Evolutionary conservation across 805 yeast genomes (phyloP).

Genomic region (Starmerella etchellsii): DNA sequence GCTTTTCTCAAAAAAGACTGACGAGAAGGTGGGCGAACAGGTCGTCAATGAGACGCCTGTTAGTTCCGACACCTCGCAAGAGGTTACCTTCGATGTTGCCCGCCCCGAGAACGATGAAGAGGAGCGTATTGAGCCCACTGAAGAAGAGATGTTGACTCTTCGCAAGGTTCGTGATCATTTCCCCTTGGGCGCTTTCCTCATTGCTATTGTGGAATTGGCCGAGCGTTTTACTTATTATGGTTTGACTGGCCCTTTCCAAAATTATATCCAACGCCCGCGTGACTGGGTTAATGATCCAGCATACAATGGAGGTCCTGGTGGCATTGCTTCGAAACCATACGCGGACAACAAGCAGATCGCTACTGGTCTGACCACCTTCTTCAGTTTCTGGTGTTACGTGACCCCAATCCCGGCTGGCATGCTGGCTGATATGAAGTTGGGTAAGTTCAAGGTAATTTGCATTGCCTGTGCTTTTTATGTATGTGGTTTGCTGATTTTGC

Average conservation of each 20-base stretch:
- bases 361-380: constrained; percentile 57
- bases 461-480: constrained; percentile 48
- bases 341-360: constrained; percentile 42
- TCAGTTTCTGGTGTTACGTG: constrained; percentile 72
- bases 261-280: constrained; percentile 48
- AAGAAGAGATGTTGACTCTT: constrained; percentile 39
- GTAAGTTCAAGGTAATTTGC: constrained; percentile 57
- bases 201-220: constrained; percentile 61
- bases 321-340: constrained; percentile 35
- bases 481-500: constrained; percentile 48
- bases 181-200: constrained; percentile 47
- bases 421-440: constrained; percentile 61
- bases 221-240: constrained; percentile 78
- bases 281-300: constrained; percentile 24
- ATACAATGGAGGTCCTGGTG: constrained; percentile 36
- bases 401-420: constrained; percentile 71
- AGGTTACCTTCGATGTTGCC: too few species aligned
- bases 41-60: too few species aligned
- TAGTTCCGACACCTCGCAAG: too few species aligned
- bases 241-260: constrained; percentile 60
- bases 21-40: too few species aligned
- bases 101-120: too few species aligned
- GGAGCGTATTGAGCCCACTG: constrained; percentile 32
- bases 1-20: too few species aligned
- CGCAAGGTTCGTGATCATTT: constrained; percentile 41